Conservation (phyloP, 306 rosid genomes). For the Begonia loranthoides region DNA sequence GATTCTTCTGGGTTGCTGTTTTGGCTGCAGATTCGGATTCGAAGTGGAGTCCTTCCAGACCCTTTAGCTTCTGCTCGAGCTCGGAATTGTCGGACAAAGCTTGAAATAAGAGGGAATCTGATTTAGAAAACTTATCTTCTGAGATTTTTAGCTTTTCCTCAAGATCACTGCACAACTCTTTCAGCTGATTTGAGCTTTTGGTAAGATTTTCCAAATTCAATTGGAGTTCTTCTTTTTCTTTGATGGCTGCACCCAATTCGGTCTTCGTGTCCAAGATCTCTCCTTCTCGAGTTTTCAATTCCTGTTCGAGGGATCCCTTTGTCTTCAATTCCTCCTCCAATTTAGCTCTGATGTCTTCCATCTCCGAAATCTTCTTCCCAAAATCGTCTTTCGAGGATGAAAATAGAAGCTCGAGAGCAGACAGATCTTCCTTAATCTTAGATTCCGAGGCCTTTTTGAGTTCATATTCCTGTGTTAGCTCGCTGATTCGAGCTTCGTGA, state of each 20-base stretch:
- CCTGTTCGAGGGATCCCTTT: slow-evolving; percentile 44
- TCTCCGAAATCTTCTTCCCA: slow-evolving; percentile 37
- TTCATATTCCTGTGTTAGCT: slow-evolving; percentile 42
- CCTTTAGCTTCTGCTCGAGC: slow-evolving; percentile 69
- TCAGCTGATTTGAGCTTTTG: slow-evolving; percentile 22
- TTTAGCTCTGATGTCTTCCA: slow-evolving; percentile 45
- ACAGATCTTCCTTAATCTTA: slow-evolving; percentile 54
- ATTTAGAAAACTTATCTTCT: slow-evolving; percentile 38
- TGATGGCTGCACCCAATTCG: slow-evolving; percentile 30
- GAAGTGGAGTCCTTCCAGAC: slow-evolving; percentile 50
- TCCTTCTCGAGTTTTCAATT: slow-evolving; percentile 34
- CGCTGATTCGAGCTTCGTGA: slow-evolving; percentile 38
- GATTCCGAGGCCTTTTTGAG: slow-evolving; percentile 44
- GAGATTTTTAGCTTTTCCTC: slow-evolving; percentile 58
- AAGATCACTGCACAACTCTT: slow-evolving; percentile 39
- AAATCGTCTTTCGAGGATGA: slow-evolving; percentile 54
- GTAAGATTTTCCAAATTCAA: slow-evolving; percentile 39
- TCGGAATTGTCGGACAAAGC: slow-evolving; percentile 56
- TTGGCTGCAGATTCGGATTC: slow-evolving; percentile 53
- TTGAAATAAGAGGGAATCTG: slow-evolving; percentile 62
- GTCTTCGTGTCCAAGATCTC: slow-evolving; percentile 24
- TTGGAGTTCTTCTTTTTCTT: slow-evolving; percentile 43
- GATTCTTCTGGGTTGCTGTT: slow-evolving; percentile 46
- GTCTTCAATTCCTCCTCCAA: slow-evolving; percentile 47
- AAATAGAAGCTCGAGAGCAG: slow-evolving; percentile 39